Conservation (phyloP, 1,139 yeast genomes). For the Kodamaea suecica region DNA sequence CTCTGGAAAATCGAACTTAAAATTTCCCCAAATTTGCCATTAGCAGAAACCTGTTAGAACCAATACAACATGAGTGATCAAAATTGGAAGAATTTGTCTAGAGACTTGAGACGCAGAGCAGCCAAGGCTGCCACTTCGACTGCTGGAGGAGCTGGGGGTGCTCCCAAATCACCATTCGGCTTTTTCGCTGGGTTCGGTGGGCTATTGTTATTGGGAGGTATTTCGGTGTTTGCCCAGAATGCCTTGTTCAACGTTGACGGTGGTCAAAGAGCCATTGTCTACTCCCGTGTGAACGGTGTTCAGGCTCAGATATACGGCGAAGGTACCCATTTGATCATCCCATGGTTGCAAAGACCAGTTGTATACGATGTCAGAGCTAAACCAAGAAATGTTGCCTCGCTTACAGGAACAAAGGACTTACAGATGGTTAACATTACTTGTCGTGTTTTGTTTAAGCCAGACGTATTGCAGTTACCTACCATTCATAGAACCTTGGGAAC, state of each 20-base stretch:
- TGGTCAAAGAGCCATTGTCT: constrained; percentile 96
- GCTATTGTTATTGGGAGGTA: constrained; percentile 68
- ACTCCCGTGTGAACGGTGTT: constrained; percentile 85
- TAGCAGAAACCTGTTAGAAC: not conserved
- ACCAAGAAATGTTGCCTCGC: constrained; percentile 94
- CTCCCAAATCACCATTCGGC: constrained; percentile 54
- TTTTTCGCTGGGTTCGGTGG: constrained; percentile 81
- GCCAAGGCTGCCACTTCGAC: constrained; percentile 33
- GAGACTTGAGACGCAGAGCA: constrained; percentile 57
- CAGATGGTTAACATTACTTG: constrained; percentile 99
- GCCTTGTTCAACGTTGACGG: constrained; percentile 96
- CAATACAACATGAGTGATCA: constrained; percentile 42
- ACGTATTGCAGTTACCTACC: constrained; percentile 68
- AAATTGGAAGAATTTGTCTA: constrained; percentile 66
- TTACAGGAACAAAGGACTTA: constrained; percentile 96
- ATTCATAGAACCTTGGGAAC: constrained; percentile 90
- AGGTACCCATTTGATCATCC: constrained; percentile 92
- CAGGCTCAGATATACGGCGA: constrained; percentile 83
- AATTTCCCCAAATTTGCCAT: constrained; percentile 1
- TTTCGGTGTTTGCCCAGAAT: constrained; percentile 61
- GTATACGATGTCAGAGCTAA: constrained; percentile 95
- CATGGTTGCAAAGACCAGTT: constrained; percentile 93
- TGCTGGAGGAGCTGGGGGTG: constrained; percentile 37
- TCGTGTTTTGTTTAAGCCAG: constrained; percentile 91
- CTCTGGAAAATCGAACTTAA: not conserved